Base-by-base conservation (phyloP, 169 alveolate species). In the Plasmodium yoelii region DNA sequence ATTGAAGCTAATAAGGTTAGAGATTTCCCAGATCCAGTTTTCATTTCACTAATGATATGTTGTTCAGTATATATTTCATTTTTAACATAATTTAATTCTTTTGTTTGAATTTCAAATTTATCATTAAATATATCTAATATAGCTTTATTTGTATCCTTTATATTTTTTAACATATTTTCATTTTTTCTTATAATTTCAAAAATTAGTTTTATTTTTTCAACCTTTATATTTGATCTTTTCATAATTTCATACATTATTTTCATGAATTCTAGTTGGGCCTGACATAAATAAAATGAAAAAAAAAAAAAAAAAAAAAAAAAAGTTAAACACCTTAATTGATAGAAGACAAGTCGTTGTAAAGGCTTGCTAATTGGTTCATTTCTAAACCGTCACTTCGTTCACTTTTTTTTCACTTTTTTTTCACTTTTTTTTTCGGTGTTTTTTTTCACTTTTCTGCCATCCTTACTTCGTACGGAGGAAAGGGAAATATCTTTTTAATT, bases 21-120 rank as follows among this genome's bases (percentile, higher is more conserved):
- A 0, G 88, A 75, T 49, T 75, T 75, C 5, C 88, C 88, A 5
- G 88, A 75, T 4, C 88, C 88, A 9, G 88, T 75, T 24, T 75
- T 75, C 88, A 75, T 75, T 75, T 75, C 88, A 51, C 75, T 61
- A 42, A 75, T 75, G 28, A 75, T 75, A 4, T 75, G 88, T 1
- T 75, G 63, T n/a, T 73, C 39, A 13, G 24, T 19, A 19, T 15
- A 4, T 28, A 56, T 49, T 13, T 22, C 71, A 1, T 57, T 22
- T 47, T 75, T 57, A 28, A 7, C 5, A n/a, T 28, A 12, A 13
- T 46, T 1, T 10, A 15, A 2, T 10, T 46, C 15, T 7, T 63
- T 28, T 42, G 19, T 39, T 13, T 13, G 46, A n/a, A n/a, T 34
- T 19, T 10, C 49, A 18, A 15, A 5, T 10, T 24, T 1, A 4